Percentiles rank a stretch among this genome's conserved stretches.
Evolutionary conservation across 345 rosid genomes (phyloP).

Genomic region (Acer yangbiense): DNA sequence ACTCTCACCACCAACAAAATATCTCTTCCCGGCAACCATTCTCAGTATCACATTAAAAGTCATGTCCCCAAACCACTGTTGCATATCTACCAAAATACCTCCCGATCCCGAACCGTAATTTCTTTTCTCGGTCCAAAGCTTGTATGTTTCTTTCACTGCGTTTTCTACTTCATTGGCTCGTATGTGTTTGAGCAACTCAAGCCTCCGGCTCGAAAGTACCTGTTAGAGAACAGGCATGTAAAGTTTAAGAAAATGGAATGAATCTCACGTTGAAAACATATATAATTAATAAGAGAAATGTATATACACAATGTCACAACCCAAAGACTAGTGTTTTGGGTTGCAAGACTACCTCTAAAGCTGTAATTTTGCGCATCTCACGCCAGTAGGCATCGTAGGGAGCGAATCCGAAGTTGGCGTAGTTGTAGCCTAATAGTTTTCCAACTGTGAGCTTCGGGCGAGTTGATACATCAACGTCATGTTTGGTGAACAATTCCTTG

Average conservation of each 20-base stretch:
- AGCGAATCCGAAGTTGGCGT: slow-evolving; percentile 31
- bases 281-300: too few relatives aligned
- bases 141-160: slow-evolving; percentile 22
- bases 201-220: slow-evolving; percentile 31
- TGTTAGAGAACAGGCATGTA: too few relatives aligned
- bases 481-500: slow-evolving; percentile 36
- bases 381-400: slow-evolving; percentile 49
- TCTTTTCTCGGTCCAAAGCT: slow-evolving; percentile 13
- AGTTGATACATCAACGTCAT: slow-evolving; percentile 29
- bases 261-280: too few relatives aligned
- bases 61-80: slow-evolving; percentile 35
- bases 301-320: too few relatives aligned
- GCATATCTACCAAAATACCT: slow-evolving; percentile 29
- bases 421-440: slow-evolving; percentile 32
- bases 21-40: slow-evolving; percentile 41
- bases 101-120: background rate
- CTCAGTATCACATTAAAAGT: slow-evolving; percentile 35
- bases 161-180: slow-evolving; percentile 29
- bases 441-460: slow-evolving; percentile 28
- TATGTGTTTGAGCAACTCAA: slow-evolving; percentile 29
- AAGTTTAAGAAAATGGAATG: too few relatives aligned
- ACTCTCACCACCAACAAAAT: slow-evolving; percentile 16
- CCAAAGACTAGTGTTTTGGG: too few relatives aligned
- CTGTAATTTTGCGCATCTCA: slow-evolving; percentile 39
- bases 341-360: background rate